Evolutionary conservation across 176 grass and related monocot species (phyloP).

Genomic region (Calamus simplicifolius): DNA sequence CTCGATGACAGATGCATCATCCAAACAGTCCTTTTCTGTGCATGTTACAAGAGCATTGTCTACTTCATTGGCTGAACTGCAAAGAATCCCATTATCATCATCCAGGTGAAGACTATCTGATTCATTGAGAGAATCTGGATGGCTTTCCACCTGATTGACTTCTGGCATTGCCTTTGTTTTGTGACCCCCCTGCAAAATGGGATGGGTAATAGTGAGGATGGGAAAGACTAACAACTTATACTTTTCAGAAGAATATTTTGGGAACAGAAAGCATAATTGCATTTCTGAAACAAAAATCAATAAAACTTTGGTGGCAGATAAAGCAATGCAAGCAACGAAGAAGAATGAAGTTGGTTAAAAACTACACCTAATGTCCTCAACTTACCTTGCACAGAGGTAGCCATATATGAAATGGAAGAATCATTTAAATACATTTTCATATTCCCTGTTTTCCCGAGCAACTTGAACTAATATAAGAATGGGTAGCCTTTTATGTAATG

Average conservation of each 20-base stretch:
- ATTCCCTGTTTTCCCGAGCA: too few relatives aligned
- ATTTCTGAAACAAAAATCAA: too few relatives aligned
- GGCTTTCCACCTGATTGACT: constrained; percentile 16
- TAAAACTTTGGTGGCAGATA: too few relatives aligned
- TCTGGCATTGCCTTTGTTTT: constrained; percentile 31
- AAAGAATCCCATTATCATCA: constrained; percentile 21
- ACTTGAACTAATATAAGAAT: too few relatives aligned
- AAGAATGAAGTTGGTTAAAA: too few relatives aligned
- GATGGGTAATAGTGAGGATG: constrained; percentile 5
- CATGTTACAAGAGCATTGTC: constrained; percentile 21
- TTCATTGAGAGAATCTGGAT: constrained; percentile 20
- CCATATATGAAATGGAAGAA: too few relatives aligned
- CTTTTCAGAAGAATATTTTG: too few relatives aligned
- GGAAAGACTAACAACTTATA: neutral
- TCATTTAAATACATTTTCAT: too few relatives aligned
- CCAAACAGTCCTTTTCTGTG: constrained; percentile 36
- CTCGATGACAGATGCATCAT: constrained; percentile 22
- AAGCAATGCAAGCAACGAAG: too few relatives aligned
- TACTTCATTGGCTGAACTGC: constrained; percentile 7
- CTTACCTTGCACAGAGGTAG: too few relatives aligned
- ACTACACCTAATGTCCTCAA: too few relatives aligned
- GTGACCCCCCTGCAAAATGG: constrained; percentile 36
- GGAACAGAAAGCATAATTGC: neutral
- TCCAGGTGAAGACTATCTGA: constrained; percentile 21
- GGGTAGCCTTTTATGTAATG: too few relatives aligned